Evolutionary conservation across 2,329 filamentous ascomycete species (phyloP), one percentile per base, ranked within the genome.

Genomic region (Westerdykella ornata): DNA sequence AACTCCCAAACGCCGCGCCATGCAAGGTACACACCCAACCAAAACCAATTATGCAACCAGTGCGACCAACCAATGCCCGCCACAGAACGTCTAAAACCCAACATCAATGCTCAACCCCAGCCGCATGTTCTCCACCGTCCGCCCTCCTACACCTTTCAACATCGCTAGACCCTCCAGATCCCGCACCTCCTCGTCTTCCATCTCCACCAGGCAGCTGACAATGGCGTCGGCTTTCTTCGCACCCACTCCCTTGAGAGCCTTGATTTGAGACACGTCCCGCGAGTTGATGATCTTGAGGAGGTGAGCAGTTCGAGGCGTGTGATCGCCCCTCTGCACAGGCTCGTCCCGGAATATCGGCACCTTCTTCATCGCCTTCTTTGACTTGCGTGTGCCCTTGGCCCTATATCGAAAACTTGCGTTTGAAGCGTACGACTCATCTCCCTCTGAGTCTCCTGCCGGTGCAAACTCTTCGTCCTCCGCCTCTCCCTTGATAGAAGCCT

Each of bases 221-320:
- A 75, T 75, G 9, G 65, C 67, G 43, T 74, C 70, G 2, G 84
- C 84, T 61, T 82, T 84, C 68, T 87, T 88, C 1, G 78, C 72
- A 0, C 84, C 85, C 9, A 88, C 81, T 2, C 84, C 84, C 30
- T 80, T 79, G 1, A 88, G 71, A 3, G 77, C 68, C 54, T 76
- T 77, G 63, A 88, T 88, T 57, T 77, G 72, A 12, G 68, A 68
- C 14, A 83, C 66, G 46, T 88, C 81, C 37, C 81, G 75, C 15
- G 82, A 85, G 68, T 88, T 88, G 66, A 88, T 77, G 53, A 88
- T 82, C 35, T 77, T 71, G 2, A 88, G 72, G 2, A 88, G 67
- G 44, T 77, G 75, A 47, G 72, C 72, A 5, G 81, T 82, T 3
- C 78, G 73, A 1, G 81, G 81, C 1, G 78, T 75, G 12, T 62